Evolutionary conservation across 1,139 yeast genomes (phyloP).

Genomic region (Pichia terricola): DNA sequence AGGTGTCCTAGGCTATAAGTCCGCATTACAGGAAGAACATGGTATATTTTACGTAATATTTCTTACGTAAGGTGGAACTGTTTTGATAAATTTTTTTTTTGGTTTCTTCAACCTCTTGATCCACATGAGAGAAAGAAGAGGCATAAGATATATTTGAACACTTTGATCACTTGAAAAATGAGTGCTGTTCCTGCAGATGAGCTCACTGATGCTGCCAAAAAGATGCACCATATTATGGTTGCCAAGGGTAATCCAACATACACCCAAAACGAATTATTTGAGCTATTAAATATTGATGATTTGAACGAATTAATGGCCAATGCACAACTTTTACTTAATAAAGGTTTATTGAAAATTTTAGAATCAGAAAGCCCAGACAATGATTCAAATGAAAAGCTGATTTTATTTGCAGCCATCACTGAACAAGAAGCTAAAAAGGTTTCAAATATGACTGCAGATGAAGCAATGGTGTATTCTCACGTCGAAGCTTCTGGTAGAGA

Average conservation of each 20-base stretch:
- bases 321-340: conserved; percentile 58
- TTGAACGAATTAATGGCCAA: conserved; percentile 41
- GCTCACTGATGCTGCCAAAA: conserved; percentile 35
- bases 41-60: too few relatives aligned
- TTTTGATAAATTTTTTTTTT: too few relatives aligned
- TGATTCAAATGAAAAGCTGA: conserved; percentile 38
- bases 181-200: conserved; percentile 7
- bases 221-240: conserved; percentile 53
- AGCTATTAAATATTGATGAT: conserved; percentile 26
- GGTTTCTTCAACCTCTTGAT: too few relatives aligned
- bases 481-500: conserved; percentile 92
- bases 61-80: too few relatives aligned
- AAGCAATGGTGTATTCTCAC: conserved; percentile 81
- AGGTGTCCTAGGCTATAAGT: too few relatives aligned
- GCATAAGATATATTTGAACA: neutral
- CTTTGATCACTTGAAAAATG: neutral
- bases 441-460: conserved; percentile 73
- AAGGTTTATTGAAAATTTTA: conserved; percentile 54
- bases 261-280: conserved; percentile 51
- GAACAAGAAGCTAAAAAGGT: conserved; percentile 61
- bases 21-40: too few relatives aligned
- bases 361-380: conserved; percentile 45
- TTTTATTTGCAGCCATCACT: conserved; percentile 68
- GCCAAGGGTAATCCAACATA: conserved; percentile 38
- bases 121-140: too few relatives aligned